Conservation (phyloP, 352 stramenopile species). For the Phytophthora brassicae region DNA sequence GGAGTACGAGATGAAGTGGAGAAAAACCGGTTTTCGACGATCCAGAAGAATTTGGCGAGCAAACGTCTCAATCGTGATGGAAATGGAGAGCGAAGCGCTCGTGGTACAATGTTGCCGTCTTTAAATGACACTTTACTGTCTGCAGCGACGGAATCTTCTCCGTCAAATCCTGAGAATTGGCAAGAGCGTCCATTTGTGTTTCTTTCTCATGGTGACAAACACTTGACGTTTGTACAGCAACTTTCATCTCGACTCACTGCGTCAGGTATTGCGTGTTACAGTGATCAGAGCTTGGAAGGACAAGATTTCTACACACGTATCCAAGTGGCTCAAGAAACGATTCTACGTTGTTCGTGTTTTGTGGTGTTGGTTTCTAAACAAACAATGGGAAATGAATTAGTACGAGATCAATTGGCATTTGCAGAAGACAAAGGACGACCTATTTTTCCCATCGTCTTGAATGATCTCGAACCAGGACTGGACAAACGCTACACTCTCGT, state of each 20-base stretch:
- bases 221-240: slow-evolving; percentile 6
- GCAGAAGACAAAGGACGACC: slow-evolving; percentile 73
- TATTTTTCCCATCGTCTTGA: slow-evolving; percentile 77
- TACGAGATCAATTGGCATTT: slow-evolving; percentile 75
- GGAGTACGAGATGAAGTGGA: slow-evolving; percentile 54
- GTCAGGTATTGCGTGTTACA: slow-evolving; percentile 16
- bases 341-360: slow-evolving; percentile 67
- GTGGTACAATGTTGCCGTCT: slow-evolving; percentile 15
- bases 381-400: slow-evolving; percentile 58
- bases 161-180: neutral
- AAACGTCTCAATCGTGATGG: neutral
- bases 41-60: slow-evolving; percentile 48
- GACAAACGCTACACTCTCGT: slow-evolving; percentile 75
- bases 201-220: slow-evolving; percentile 23
- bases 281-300: slow-evolving; percentile 9
- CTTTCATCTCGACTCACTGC: slow-evolving; percentile 3
- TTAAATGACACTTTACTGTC: slow-evolving; percentile 1
- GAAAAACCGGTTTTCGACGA: slow-evolving; percentile 30
- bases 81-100: slow-evolving; percentile 2
- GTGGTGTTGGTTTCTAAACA: slow-evolving; percentile 66
- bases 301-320: slow-evolving; percentile 23
- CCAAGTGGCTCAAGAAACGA: slow-evolving; percentile 48
- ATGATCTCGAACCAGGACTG: slow-evolving; percentile 60
- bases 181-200: slow-evolving; percentile 15
- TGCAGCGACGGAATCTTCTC: neutral